phyloP scores from a whole-genome alignment of 352 stramenopile genomes.

The Phytophthora foliorum region DNA sequence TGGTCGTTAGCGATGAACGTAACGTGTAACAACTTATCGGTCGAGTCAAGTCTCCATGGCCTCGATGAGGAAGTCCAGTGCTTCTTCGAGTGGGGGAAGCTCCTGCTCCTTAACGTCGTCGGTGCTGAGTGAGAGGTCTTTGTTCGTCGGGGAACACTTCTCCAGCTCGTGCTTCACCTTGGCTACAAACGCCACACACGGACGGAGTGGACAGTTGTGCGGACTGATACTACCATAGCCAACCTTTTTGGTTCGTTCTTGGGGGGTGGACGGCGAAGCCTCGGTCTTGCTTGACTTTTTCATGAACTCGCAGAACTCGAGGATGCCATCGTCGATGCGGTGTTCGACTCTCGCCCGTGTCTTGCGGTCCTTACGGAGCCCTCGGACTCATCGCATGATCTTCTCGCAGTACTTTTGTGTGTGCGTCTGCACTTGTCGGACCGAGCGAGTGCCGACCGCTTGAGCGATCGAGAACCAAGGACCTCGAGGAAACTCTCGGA shows the following conservation, averaged over 20 bases:
- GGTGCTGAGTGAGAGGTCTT: not conserved
- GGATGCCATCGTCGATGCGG: slow-evolving; percentile 61
- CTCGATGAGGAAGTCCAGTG: slow-evolving; percentile 1
- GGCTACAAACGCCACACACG: too few relatives aligned
- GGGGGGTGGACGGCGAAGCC: too few relatives aligned
- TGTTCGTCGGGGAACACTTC: too few relatives aligned
- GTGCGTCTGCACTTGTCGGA: too few relatives aligned
- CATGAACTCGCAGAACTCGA: slow-evolving; percentile 60
- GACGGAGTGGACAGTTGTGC: too few relatives aligned
- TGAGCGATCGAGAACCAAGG: too few relatives aligned
- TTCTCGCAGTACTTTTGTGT: slow-evolving; percentile 84
- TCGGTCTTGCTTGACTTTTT: slow-evolving; percentile 8
- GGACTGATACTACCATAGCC: not conserved
- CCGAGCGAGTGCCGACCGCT: too few relatives aligned
- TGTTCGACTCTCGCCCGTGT: slow-evolving; percentile 63
- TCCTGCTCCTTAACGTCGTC: not conserved
- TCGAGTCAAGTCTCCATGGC: not conserved
- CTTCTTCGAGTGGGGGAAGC: not conserved
- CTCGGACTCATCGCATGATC: slow-evolving; percentile 63
- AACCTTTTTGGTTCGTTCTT: too few relatives aligned
- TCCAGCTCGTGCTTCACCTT: too few relatives aligned
- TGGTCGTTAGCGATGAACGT: not conserved
- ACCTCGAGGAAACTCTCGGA: too few relatives aligned
- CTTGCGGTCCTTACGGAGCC: slow-evolving; percentile 65
- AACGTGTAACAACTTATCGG: not conserved